Base-by-base conservation (phyloP, 2,329 filamentous ascomycete species). In the Pseudocercospora pini-densiflorae region DNA sequence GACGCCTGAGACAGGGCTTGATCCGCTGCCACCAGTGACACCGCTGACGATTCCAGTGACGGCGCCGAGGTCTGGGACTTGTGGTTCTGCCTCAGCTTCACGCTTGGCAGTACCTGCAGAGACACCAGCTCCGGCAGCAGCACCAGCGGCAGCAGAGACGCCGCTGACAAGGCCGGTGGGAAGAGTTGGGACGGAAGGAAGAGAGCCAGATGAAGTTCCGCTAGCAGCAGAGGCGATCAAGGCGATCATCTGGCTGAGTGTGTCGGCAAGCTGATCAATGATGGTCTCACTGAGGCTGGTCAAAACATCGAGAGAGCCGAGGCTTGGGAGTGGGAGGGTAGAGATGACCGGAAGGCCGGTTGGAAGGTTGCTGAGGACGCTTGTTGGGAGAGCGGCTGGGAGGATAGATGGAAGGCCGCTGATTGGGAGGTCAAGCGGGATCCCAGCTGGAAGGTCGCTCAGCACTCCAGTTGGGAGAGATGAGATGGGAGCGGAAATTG, bases 401-500 rank as follows among this genome's bases (percentile, higher is more conserved):
- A 63, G 53, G 14, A 40, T 29, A 8, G 62, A 47, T 43, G 61
- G 57, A 16, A 66, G 57, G 12, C 51, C 64, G 16, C 60, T 60
- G 36, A 66, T 63, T 2, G 64, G 64, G 1, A 67, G 57, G 29
- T 67, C 49, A 3, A 43, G 61, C 23, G 64, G 64, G 3, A 63
- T 57, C 2, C 64, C 64, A 9, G 61, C 23, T 31, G 64, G 64
- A 2, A 67, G 57, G 5, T 23, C 19, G 14, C 27, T 19, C 47
- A 63, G 14, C 16, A 67, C 24, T 16, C 36, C 58, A 9, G 64
- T 57, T 40, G 64, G 64, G 21, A 67, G 40, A 3, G 36, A 19
- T 12, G 64, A 67, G 27, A 67, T 33, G 8, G 64, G 64, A n/a
- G 57, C 61, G 12, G 47, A 63, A 7, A 67, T 23, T 14, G 61